A percentile compares a stretch with the other conserved stretches of the same genome.
Conservation (phyloP, 2,329 filamentous ascomycete species). For the Hirsutella rhossiliensis region DNA sequence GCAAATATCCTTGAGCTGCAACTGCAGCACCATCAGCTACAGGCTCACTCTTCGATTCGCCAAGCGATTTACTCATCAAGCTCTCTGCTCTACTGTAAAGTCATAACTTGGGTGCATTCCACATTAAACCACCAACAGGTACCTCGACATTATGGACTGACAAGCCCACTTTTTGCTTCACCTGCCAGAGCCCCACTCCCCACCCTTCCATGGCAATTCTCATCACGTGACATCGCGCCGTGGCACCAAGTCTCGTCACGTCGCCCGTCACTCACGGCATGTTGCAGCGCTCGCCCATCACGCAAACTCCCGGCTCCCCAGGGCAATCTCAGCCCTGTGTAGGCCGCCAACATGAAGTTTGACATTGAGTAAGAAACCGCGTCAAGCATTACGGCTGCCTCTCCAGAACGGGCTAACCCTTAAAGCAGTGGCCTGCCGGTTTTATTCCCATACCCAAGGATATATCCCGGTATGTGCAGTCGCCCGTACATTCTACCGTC, state of each 20-base stretch:
- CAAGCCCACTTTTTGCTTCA: too few species aligned
- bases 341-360: slow-evolving; percentile 32
- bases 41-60: too few species aligned
- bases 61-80: too few species aligned
- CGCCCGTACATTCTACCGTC: neutral
- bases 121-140: too few species aligned
- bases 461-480: slow-evolving; percentile 37
- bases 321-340: neutral
- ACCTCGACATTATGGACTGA: too few species aligned
- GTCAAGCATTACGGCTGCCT: neutral
- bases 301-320: neutral
- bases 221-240: neutral
- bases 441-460: slow-evolving; percentile 46
- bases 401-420: slow-evolving; percentile 6
- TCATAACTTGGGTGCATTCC: too few species aligned
- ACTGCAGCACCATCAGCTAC: too few species aligned
- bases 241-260: neutral
- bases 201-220: neutral
- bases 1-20: too few species aligned
- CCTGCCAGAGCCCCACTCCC: neutral
- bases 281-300: neutral
- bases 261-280: neutral
- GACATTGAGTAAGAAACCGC: slow-evolving; percentile 31
- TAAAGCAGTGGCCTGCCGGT: slow-evolving; percentile 40
- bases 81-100: too few species aligned